A percentile compares a stretch with the other conserved stretches of the same genome.
phyloP scores from a whole-genome alignment of 2,329 filamentous ascomycete genomes.

The Dryadomyces quercivorus region DNA sequence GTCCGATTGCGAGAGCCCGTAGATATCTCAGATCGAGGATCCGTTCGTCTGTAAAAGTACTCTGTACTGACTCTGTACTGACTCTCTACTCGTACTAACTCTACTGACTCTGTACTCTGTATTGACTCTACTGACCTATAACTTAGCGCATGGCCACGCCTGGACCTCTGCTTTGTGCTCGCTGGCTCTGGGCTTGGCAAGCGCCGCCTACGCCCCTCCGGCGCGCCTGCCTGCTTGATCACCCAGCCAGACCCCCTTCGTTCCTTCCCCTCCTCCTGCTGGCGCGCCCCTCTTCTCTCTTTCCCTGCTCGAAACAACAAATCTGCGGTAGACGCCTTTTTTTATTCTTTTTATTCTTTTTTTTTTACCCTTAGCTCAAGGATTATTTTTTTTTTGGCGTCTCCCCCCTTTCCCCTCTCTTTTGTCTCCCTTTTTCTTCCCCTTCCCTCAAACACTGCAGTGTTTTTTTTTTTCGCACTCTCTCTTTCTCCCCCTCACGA shows the following conservation, averaged over 20 bases:
- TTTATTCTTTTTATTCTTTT: not conserved
- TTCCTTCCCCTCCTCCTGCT: conserved; percentile 1
- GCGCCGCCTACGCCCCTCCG: too few relatives aligned
- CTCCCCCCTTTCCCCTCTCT: not conserved
- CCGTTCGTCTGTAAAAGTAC: too few relatives aligned
- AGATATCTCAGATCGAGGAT: too few relatives aligned
- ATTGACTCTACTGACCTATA: too few relatives aligned
- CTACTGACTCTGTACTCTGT: too few relatives aligned
- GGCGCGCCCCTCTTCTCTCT: not conserved
- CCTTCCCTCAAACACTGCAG: not conserved
- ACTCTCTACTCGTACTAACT: too few relatives aligned
- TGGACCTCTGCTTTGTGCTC: not conserved
- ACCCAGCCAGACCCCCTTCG: not conserved
- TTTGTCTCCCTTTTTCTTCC: not conserved
- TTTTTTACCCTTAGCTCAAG: not conserved
- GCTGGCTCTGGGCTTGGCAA: not conserved
- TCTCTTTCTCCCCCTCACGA: not conserved
- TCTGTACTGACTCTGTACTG: too few relatives aligned
- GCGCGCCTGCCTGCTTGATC: not conserved
- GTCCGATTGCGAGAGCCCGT: too few relatives aligned
- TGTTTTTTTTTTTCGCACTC: not conserved
- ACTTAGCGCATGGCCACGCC: too few relatives aligned
- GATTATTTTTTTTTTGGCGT: not conserved
- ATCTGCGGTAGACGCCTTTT: not conserved
- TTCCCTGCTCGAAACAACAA: conserved; percentile 1